Base-by-base conservation (phyloP, 2,329 filamentous ascomycete species). In the Paraphoma sp. region DNA sequence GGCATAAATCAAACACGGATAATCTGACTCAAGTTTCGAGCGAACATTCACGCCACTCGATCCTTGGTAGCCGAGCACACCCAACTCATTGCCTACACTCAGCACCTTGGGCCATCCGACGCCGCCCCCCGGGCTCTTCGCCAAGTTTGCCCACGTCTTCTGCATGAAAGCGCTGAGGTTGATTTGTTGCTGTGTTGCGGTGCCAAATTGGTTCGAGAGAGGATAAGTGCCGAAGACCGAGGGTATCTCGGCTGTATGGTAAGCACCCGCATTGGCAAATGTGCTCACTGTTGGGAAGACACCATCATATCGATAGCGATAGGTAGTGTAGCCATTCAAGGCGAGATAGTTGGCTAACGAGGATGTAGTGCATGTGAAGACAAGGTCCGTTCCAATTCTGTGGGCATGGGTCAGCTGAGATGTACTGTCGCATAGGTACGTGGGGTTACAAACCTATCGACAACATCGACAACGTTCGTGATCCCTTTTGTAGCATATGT, bases 151-250 rank as follows among this genome's bases (percentile, higher is more conserved):
- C 68, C 68, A 71, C 0, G 60, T 64, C 12, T 44, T 54, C 17
- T 60, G 60, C 67, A 71, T 69, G 14, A 59, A 61, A 2, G 60
- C 40, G 36, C 66, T 69, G 2, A 70, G 53, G 4, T 46, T 17
- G 7, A 56, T 60, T 40, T 70, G 59, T 49, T 62, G 55, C 10
- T 43, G 36, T 1, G 65, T 68, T 5, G 56, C 59, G 40, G 45
- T 53, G 8, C 58, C 60, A 12, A 53, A 59, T 1, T 54, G 30
- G 11, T 53, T 62, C 0, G 51, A 57, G 11, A 45, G 17, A 1
- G 60, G 58, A 46, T 66, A 70, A 4, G 65, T 69, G 4, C 64
- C 60, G 11, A 68, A 70, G 4, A 69, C 68, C 18, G 61, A 52
- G 0, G 57, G 51, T 6, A 70, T 69, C 45, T 71, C 67, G 3